Conservation (phyloP, 345 rosid genomes). For the Syzygium aqueum region DNA sequence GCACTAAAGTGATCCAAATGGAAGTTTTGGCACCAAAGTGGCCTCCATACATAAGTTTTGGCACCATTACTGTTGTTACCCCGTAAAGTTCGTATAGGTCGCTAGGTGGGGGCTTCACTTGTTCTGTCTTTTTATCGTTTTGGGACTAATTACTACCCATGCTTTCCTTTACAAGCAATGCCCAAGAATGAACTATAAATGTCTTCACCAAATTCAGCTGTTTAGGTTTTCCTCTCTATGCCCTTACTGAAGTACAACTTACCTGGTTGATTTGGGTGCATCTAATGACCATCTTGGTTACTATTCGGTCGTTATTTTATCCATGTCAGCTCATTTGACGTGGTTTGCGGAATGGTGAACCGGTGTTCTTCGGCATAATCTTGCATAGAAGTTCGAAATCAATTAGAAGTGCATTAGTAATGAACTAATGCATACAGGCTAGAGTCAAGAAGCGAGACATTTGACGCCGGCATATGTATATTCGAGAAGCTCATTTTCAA, state of each 20-base stretch:
- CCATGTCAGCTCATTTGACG: background rate
- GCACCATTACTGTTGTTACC: too few relatives aligned
- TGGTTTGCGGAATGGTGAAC: background rate
- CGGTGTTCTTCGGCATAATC: background rate
- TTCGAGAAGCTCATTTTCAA: background rate
- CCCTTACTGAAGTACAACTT: background rate
- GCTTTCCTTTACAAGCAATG: background rate
- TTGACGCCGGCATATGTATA: background rate
- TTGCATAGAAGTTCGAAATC: background rate
- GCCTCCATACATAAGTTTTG: too few relatives aligned
- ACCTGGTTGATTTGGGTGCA: background rate
- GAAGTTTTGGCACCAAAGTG: too few relatives aligned
- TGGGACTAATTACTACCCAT: background rate
- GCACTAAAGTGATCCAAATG: too few relatives aligned
- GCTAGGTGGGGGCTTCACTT: background rate
- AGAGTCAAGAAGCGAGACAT: background rate
- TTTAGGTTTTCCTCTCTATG: background rate
- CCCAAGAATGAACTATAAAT: background rate
- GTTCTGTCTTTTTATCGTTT: background rate
- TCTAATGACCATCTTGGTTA: background rate
- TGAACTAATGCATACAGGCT: background rate
- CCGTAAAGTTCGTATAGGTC: background rate
- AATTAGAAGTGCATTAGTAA: background rate
- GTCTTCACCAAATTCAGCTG: background rate
- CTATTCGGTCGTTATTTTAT: background rate